A percentile compares a stretch with the other conserved stretches of the same genome.
These are phyloP conservation scores for Pleoardoris graminearum DNA, from an alignment of 2,329 filamentous ascomycete species.

Conservation along the genomic window DNA sequence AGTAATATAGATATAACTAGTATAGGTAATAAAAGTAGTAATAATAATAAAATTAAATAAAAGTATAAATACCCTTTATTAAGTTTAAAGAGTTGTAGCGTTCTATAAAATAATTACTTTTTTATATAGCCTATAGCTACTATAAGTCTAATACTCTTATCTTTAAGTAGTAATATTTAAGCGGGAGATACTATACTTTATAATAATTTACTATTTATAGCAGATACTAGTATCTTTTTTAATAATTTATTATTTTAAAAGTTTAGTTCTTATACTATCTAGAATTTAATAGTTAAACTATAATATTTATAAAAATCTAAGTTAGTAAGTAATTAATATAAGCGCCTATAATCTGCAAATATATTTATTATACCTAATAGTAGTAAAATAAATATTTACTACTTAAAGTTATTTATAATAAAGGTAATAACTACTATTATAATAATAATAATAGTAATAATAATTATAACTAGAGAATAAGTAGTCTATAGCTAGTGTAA, in stretches of 20 bases:
- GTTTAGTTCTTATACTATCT: neutral
- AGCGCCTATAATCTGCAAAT: neutral
- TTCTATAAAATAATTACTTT: neutral
- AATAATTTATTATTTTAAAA: neutral
- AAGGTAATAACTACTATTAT: neutral
- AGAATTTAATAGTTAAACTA: neutral
- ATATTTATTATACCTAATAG: neutral
- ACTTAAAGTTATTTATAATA: neutral
- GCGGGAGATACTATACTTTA: neutral
- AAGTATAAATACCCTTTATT: neutral
- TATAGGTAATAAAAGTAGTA: neutral
- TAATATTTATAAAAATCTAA: neutral
- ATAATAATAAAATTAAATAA: neutral
- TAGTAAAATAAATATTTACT: neutral
- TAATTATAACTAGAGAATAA: neutral
- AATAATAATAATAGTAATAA: neutral
- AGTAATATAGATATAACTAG: neutral
- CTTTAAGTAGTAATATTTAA: neutral
- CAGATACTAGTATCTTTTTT: neutral
- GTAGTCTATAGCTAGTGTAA: too few relatives aligned
- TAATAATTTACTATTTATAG: neutral
- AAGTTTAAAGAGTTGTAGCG: neutral
- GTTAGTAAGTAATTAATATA: neutral
- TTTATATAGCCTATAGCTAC: neutral
- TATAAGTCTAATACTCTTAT: neutral